These are phyloP conservation scores for Dactylonectria estremocensis DNA, from an alignment of 2,329 filamentous ascomycete genomes.

Conservation along the genomic window DNA sequence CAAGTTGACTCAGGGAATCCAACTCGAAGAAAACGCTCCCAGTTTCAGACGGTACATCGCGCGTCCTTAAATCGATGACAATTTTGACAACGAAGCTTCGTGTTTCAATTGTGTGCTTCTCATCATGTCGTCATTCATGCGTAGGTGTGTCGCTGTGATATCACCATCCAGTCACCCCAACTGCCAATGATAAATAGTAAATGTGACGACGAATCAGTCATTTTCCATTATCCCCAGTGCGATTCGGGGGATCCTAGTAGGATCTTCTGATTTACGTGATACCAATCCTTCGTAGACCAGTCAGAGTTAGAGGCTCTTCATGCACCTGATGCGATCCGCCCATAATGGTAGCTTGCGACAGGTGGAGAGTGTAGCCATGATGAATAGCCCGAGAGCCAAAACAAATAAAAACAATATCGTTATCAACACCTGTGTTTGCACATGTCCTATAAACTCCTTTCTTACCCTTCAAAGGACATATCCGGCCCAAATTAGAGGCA, in stretches of 20 bases:
- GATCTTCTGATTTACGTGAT: conserved; percentile 1
- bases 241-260: neutral
- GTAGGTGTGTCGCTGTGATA: conserved; percentile 37
- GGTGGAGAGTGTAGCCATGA: neutral
- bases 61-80: conserved; percentile 21
- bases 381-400: neutral
- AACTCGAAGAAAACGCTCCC: neutral
- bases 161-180: conserved; percentile 30
- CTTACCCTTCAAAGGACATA: neutral
- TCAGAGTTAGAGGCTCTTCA: neutral
- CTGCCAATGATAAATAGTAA: conserved; percentile 15
- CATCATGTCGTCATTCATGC: conserved; percentile 46
- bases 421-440: neutral
- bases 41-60: neutral
- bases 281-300: neutral
- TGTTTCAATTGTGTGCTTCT: conserved; percentile 2
- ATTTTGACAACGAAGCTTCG: conserved; percentile 5
- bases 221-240: conserved; percentile 7
- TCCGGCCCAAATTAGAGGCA: neutral
- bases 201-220: conserved; percentile 10
- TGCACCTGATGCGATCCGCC: neutral
- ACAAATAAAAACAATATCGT: neutral
- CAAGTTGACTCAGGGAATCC: neutral
- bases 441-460: too few relatives aligned
- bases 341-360: neutral